Evolutionary conservation across 2,329 filamentous ascomycete genomes (phyloP), one percentile per base, ranked within the genome.

Genomic region (Monosporascus sp.): DNA sequence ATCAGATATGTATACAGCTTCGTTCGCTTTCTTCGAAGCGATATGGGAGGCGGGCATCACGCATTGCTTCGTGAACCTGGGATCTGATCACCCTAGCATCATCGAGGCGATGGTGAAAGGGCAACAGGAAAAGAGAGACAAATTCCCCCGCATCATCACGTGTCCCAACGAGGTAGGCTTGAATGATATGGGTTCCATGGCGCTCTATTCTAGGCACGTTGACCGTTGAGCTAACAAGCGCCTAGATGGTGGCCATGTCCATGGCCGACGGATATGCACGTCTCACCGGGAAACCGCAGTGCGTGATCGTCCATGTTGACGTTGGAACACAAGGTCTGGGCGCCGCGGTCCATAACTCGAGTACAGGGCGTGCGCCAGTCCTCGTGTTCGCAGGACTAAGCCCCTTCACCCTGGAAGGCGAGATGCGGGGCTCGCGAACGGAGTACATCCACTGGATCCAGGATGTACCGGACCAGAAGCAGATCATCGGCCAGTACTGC

Each of bases 361-460:
- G 84, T 1, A 84, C 81, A 48, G 89, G 89, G 1, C 80, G 89
- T 48, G 85, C 85, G 0, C 89, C 89, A 0, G 83, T 93, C 4
- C 70, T 93, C 46, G 83, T 93, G 52, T 92, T 93, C 61, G 89
- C 89, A 1, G 89, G 89, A 5, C 72, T 92, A 17, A 89, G 84
- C 11, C 89, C 89, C 0, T 89, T 84, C 65, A 92, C 89, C 0
- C 78, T 86, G 31, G 87, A 91, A 61, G 89, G 89, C 17, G 89
- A 93, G 69, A 82, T 88, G 72, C 79, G 85, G 1, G 89, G 89
- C 14, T 85, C 80, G n/a, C 77, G 89, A 51, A 91, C 88, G 1
- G 89, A 93, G 69, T 92, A 89, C 67, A 92, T 91, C 60, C 89
- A 93, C 68, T 93, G 89, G 88, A 87, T 92, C 35, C 89, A 93